A percentile compares a stretch with the other conserved stretches of the same genome.
Conservation (phyloP, 2,329 filamentous ascomycete genomes). For the Cercospora canescens region DNA sequence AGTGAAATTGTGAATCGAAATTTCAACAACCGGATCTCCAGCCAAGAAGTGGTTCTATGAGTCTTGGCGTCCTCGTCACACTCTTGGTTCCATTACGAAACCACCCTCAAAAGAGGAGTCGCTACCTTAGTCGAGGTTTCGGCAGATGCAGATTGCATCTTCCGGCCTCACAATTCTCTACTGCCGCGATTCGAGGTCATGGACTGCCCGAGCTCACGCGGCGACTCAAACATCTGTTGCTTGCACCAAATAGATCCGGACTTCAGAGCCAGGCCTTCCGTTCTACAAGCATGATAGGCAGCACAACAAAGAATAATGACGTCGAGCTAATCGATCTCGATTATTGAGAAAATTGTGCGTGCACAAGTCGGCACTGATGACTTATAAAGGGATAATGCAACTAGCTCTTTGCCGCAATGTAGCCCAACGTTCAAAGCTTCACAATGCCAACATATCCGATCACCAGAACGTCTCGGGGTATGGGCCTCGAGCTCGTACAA, state of each 20-base stretch:
- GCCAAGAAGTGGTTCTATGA: background rate
- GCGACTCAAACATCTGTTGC: background rate
- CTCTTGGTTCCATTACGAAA: too few relatives aligned
- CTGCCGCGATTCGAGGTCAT: background rate
- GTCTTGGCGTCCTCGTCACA: background rate
- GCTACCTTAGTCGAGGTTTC: background rate
- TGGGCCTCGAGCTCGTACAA: slow-evolving; percentile 39
- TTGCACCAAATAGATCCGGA: background rate
- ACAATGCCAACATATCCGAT: background rate
- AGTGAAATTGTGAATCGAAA: background rate
- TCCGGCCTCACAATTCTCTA: background rate
- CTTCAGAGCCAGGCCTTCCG: background rate
- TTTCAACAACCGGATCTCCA: background rate
- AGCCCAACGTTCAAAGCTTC: background rate
- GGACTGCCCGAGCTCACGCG: background rate
- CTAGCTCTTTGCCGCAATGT: background rate
- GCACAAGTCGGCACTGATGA: background rate
- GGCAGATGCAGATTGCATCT: background rate
- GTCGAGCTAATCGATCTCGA: background rate
- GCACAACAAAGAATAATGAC: background rate
- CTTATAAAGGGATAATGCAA: too few relatives aligned
- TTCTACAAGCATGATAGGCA: background rate
- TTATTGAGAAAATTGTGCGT: background rate
- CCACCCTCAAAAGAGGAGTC: background rate
- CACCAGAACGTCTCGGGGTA: slow-evolving; percentile 37